Conservation (phyloP, 2,329 filamentous ascomycete genomes). For the Colletotrichum ledebouriae region DNA sequence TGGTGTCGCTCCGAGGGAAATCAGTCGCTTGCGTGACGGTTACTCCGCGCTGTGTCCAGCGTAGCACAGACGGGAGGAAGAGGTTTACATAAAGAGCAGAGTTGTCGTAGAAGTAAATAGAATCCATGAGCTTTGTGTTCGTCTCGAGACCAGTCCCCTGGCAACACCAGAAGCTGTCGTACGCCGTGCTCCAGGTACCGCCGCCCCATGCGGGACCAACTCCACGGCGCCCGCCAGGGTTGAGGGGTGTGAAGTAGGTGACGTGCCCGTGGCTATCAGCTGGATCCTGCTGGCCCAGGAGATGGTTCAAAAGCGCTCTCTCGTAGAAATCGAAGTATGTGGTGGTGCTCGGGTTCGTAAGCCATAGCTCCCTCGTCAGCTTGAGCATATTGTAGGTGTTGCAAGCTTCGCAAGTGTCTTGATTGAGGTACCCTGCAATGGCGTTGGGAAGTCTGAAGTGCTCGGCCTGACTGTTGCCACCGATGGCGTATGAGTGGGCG, state of each 20-base stretch:
- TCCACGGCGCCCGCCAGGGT: conserved; percentile 60
- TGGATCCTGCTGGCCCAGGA: conserved; percentile 64
- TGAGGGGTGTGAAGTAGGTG: conserved; percentile 66
- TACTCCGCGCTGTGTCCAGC: conserved; percentile 57
- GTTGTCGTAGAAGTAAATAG: conserved; percentile 62
- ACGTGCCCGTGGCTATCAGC: conserved; percentile 60
- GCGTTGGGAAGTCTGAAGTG: conserved; percentile 63
- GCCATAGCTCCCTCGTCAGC: conserved; percentile 65
- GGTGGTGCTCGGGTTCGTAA: conserved; percentile 54
- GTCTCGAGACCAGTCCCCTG: conserved; percentile 66
- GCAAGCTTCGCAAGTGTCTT: conserved; percentile 65
- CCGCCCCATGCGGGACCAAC: conserved; percentile 67
- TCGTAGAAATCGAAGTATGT: conserved; percentile 68
- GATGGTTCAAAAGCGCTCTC: conserved; percentile 62
- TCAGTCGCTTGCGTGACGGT: conserved; percentile 58
- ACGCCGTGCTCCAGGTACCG: conserved; percentile 67
- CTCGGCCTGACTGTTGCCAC: conserved; percentile 66
- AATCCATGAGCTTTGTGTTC: conserved; percentile 68
- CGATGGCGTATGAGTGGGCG: conserved; percentile 65
- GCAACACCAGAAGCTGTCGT: conserved; percentile 67
- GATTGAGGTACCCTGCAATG: conserved; percentile 58
- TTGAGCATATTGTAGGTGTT: conserved; percentile 72
- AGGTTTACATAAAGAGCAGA: conserved; percentile 62
- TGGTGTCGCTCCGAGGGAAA: conserved; percentile 58
- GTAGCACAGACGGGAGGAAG: conserved; percentile 60